Evolutionary conservation across 2,329 filamentous ascomycete species (phyloP), one percentile per base, ranked within the genome.

Genomic region (Coniochaeta hoffmannii): DNA sequence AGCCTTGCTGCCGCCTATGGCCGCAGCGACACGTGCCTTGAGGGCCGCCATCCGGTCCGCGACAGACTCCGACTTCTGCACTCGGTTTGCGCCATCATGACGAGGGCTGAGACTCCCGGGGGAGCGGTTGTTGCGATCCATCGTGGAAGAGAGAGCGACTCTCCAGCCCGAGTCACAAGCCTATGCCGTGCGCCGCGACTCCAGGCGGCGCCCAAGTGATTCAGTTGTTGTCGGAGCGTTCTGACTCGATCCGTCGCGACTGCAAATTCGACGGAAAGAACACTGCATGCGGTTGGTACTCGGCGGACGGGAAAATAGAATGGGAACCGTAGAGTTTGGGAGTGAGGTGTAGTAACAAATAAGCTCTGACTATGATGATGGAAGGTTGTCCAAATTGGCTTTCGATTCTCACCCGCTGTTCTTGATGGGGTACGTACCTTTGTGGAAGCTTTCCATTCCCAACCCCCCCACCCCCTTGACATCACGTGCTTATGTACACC

Each of bases 21-120:
- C 88, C 52, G 88, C 88, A 50, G 88, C 87, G 12, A 94, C 87
- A 62, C 89, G 82, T 24, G 89, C 89, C 69, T 88, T 92, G 66
- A 95, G 80, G 44, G 88, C 86, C 50, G 89, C 90, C 61, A 93
- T 76, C 60, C 82, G 78, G 70, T 90, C 78, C 66, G 86, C 78
- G 60, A 81, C 75, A 17, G 80, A 78, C 60, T 83, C 75, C 50
- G 77, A 64, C 63, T 84, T 78, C 65, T 81, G 76, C 31, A 85
- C 71, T 58, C 80, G 75, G 24, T 78, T 79, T 5, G 76, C 69
- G 41, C 71, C 66, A 69, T 85, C 81, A 63, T 79, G 78, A 50
- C 78, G 79, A 56, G 81, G 80, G 28, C 76, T 79, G n/a, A 84
- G 73, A 55, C 79, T 76, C 15, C 75, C 72, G 14, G 74, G 73